Percentiles rank a stretch among this genome's conserved stretches.
phyloP scores from a whole-genome alignment of 768 basidiomycete species.

The Tephrocybe sp. region DNA sequence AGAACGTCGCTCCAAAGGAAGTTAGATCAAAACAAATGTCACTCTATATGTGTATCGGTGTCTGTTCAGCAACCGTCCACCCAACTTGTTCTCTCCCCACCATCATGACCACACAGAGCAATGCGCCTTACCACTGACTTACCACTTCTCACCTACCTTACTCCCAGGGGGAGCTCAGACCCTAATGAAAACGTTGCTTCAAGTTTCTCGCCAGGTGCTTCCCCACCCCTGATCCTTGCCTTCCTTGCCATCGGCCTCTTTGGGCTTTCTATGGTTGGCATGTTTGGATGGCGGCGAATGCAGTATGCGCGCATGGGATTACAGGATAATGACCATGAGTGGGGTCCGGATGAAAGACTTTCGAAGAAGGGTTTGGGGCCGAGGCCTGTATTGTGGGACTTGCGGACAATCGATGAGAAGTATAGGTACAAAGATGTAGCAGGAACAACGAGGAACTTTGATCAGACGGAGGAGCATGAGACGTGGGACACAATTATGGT shows the following conservation, averaged over 20 bases:
- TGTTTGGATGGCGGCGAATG: conserved; percentile 46
- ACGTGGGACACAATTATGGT: conserved; percentile 44
- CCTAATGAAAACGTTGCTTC: no score
- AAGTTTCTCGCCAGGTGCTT: conserved; percentile 31
- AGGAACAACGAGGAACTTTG: not conserved
- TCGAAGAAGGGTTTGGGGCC: conserved; percentile 17
- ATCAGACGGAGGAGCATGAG: conserved; percentile 10
- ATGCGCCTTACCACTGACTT: conserved; percentile 4
- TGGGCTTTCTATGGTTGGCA: conserved; percentile 41
- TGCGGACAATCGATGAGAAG: conserved; percentile 26
- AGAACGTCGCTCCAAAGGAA: no score
- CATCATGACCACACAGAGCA: conserved; percentile 6
- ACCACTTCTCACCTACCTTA: not conserved
- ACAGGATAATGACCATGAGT: not conserved
- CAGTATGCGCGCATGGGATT: conserved; percentile 15
- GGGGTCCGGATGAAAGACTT: not conserved
- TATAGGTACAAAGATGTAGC: not conserved
- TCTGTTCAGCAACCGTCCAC: no score
- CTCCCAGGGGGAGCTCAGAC: not conserved
- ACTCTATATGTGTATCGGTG: no score
- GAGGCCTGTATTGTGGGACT: conserved; percentile 45
- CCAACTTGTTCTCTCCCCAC: conserved; percentile 1
- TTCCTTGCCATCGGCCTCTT: conserved; percentile 61
- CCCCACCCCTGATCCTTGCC: conserved; percentile 56
- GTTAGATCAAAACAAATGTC: no score